These are phyloP conservation scores for Coemansia sp. DNA, from an alignment of 192 early-diverging fungal species.

Conservation along the genomic window DNA sequence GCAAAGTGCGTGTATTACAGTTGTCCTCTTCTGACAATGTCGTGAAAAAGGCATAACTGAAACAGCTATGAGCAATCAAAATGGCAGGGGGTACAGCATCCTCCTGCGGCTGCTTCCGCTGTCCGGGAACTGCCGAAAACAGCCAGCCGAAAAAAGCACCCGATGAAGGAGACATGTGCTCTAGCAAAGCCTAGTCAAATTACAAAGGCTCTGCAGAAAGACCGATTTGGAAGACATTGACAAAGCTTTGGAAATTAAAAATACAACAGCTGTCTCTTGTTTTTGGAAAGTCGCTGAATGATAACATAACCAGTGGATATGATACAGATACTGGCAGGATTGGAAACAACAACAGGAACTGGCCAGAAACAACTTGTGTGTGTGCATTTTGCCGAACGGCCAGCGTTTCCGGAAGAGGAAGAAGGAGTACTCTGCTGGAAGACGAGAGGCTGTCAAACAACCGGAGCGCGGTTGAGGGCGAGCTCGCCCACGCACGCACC, in stretches of 20 bases:
- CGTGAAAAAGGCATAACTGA: not conserved
- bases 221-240: not conserved
- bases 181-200: not conserved
- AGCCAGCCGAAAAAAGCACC: not conserved
- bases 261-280: not conserved
- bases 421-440: not conserved
- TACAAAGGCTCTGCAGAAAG: not conserved
- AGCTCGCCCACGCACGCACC: not conserved
- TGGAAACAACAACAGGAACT: not conserved
- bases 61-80: not conserved
- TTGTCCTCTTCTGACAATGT: not conserved
- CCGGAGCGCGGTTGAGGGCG: not conserved
- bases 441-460: slow-evolving; percentile 1
- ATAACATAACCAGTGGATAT: not conserved
- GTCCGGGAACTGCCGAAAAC: not conserved
- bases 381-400: slow-evolving; percentile 9
- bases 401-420: slow-evolving; percentile 7
- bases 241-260: slow-evolving; percentile 4
- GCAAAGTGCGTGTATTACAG: not conserved
- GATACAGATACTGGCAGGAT: not conserved
- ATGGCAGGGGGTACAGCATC: not conserved
- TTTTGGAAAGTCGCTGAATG: not conserved
- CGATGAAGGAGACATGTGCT: not conserved
- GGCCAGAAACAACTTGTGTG: not conserved
- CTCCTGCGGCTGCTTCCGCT: not conserved